Conservation (phyloP, 139 green algal species). For the Chlorella sp. region DNA sequence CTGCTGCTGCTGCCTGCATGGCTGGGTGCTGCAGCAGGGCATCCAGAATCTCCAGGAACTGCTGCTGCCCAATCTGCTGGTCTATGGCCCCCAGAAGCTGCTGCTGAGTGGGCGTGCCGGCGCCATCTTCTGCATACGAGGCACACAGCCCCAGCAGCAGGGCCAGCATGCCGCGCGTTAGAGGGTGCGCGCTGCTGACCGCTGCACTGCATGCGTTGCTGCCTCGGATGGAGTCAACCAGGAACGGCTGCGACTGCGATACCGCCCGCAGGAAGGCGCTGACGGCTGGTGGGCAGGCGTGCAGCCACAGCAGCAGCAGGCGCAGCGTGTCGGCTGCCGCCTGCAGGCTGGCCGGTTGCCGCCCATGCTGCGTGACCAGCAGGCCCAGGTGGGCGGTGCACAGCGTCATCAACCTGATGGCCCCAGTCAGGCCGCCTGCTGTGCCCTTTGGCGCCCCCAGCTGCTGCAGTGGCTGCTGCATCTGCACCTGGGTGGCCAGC, state of each 20-base stretch:
- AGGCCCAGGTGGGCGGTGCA: slow-evolving; percentile 14
- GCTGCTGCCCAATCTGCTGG: slow-evolving; percentile 24
- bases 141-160: slow-evolving; percentile 76
- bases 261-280: slow-evolving; percentile 46
- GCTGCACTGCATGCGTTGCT: slow-evolving; percentile 30
- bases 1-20: slow-evolving; percentile 7
- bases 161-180: slow-evolving; percentile 53
- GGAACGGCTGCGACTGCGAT: slow-evolving; percentile 18
- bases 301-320: slow-evolving; percentile 63
- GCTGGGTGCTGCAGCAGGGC: neutral
- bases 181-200: slow-evolving; percentile 2
- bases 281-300: slow-evolving; percentile 58
- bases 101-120: slow-evolving; percentile 4
- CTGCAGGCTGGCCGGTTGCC: slow-evolving; percentile 14
- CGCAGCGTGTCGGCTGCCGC: slow-evolving; percentile 48
- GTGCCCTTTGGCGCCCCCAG: neutral
- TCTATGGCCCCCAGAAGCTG: slow-evolving; percentile 13
- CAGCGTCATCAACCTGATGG: neutral
- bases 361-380: slow-evolving; percentile 20
- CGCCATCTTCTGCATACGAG: slow-evolving; percentile 40
- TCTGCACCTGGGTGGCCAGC: neutral
- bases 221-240: slow-evolving; percentile 27
- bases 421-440: slow-evolving; percentile 17
- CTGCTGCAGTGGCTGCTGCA: neutral
- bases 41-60: neutral